Conservation (phyloP, 2,329 filamentous ascomycete genomes). For the Colletotrichum tropicale region DNA sequence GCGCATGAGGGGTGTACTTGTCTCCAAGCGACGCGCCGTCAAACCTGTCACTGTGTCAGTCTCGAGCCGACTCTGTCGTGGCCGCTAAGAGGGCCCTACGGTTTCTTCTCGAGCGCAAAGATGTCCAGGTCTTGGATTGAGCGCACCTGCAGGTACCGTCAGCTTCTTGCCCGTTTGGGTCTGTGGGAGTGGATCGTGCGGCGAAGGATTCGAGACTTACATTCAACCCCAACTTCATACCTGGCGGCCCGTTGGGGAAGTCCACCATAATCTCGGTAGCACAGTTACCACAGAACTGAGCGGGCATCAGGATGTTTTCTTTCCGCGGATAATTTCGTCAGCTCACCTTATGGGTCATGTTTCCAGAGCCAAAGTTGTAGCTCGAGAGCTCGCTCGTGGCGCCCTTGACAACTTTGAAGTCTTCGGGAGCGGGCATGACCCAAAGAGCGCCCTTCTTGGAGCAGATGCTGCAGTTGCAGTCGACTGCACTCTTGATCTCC, state of each 20-base stretch:
- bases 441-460: constrained; percentile 51
- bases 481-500: constrained; percentile 58
- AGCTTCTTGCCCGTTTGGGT: not conserved
- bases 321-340: not conserved
- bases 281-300: constrained; percentile 57
- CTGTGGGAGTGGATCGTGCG: not conserved
- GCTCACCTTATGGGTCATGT: constrained; percentile 45
- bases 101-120: constrained; percentile 38
- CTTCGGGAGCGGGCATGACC: constrained; percentile 31
- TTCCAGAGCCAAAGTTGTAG: constrained; percentile 48
- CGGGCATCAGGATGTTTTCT: not conserved
- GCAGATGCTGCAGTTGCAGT: constrained; percentile 75
- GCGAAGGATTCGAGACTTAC: constrained; percentile 31
- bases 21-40: constrained; percentile 39
- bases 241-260: constrained; percentile 28
- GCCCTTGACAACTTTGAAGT: constrained; percentile 53
- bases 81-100: constrained; percentile 32
- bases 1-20: constrained; percentile 38
- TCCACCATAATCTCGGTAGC: constrained; percentile 46
- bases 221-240: constrained; percentile 43
- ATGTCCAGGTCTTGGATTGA: constrained; percentile 48
- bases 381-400: constrained; percentile 39
- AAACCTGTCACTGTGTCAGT: constrained; percentile 31
- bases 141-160: constrained; percentile 35
- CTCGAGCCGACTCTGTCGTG: not conserved